These are phyloP conservation scores for Osmanthus fragrans DNA, from an alignment of 257 asterid species.

Conservation along the genomic window DNA sequence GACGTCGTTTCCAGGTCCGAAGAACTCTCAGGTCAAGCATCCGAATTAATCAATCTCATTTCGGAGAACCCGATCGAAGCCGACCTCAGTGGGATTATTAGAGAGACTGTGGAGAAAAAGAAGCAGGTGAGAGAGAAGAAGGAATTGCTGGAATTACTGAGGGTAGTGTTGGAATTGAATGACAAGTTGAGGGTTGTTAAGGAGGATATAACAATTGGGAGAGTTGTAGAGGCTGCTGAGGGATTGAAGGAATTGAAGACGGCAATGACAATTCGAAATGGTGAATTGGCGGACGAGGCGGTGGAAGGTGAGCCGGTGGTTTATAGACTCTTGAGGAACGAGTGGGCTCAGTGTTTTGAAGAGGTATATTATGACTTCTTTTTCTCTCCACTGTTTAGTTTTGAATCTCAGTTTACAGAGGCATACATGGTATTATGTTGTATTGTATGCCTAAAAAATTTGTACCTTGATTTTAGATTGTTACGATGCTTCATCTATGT, in stretches of 20 bases:
- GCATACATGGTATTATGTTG: neutral
- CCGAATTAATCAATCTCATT: slow-evolving; percentile 48
- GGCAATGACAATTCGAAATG: slow-evolving; percentile 56
- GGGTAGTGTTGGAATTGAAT: slow-evolving; percentile 59
- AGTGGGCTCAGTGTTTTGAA: slow-evolving; percentile 75
- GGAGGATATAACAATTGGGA: slow-evolving; percentile 51
- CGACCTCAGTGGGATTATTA: slow-evolving; percentile 46
- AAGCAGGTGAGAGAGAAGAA: slow-evolving; percentile 66
- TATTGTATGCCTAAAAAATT: neutral
- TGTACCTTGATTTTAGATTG: neutral
- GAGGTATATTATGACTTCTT: slow-evolving; percentile 45
- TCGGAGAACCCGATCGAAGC: slow-evolving; percentile 67
- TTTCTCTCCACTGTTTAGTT: neutral
- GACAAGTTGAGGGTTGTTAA: slow-evolving; percentile 46
- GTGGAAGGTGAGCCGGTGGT: slow-evolving; percentile 58
- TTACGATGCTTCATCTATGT: neutral
- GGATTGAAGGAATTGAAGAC: slow-evolving; percentile 61
- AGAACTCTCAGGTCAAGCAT: slow-evolving; percentile 39
- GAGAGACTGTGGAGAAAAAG: slow-evolving; percentile 61
- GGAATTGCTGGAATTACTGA: slow-evolving; percentile 59
- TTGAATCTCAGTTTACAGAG: neutral
- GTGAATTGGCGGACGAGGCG: slow-evolving; percentile 26
- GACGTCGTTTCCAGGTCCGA: slow-evolving; percentile 68
- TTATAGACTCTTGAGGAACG: slow-evolving; percentile 58
- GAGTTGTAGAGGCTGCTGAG: slow-evolving; percentile 70